Evolutionary conservation across 768 basidiomycete genomes (phyloP), one percentile per base, ranked within the genome.

Genomic region (Rhizopogon roseolus): DNA sequence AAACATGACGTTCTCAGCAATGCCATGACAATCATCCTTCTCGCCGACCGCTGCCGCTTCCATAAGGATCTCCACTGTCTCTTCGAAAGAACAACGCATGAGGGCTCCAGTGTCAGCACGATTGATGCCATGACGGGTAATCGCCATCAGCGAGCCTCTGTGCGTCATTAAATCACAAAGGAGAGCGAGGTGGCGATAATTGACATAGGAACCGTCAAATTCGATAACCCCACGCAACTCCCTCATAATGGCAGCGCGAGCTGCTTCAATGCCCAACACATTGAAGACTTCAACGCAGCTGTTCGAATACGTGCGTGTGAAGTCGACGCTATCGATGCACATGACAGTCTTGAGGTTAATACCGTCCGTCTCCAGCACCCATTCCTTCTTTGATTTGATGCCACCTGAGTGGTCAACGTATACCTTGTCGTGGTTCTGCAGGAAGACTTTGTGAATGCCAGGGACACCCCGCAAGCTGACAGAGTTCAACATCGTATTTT

Each of bases 131-230:
- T 99, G 97, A 38, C 97, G 93, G 50, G 97, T 99, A 72, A 99
- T 99, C 4, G 95, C 92, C 95, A 98, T 98, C 46, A 99, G 80
- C 3, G 80, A 67, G 27, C 97, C 97, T 41, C 93, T 90, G 64
- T 96, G 92, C 10, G 95, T 98, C 97, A 99, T 99, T 52, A 98
- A 76, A 69, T 99, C 96, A 71, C 93, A 95, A 27, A 99, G 82
- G n/a, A 99, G 77, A 2, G 93, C 91, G 46, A 98, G 80, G 71
- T 99, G 97, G 52, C 97, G 85, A 71, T 95, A 98, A 73, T 99
- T 98, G 78, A 99, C 97, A 64, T 98, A 97, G 16, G 96, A 98
- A 78, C 96, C 96, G 65, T 98, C 96, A 75, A 98, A 98, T 72
- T 98, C 95, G 72, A 99, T 97, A 67, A 98, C 97, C 53, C 85